phyloP scores from a whole-genome alignment of 345 rosid species.

The Ricinus communis region DNA sequence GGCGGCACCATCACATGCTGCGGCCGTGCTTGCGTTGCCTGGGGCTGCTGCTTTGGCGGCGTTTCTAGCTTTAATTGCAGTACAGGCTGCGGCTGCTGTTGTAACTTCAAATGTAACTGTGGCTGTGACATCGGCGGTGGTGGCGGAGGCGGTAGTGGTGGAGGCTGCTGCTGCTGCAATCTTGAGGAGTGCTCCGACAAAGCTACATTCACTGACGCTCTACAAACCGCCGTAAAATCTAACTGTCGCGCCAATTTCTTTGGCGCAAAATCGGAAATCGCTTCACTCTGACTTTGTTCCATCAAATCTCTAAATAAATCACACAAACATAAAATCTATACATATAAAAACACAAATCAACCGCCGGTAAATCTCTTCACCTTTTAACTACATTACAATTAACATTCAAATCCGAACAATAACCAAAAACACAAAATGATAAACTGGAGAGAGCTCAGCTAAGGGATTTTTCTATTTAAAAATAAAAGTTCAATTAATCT shows the following conservation, averaged over 20 bases:
- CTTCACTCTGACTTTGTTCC: slow-evolving; percentile 47
- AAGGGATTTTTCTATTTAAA: neutral
- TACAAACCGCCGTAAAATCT: slow-evolving; percentile 44
- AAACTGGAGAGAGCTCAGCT: neutral
- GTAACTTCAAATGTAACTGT: slow-evolving; percentile 19
- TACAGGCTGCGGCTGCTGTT: slow-evolving; percentile 1
- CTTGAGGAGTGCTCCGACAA: slow-evolving; percentile 34
- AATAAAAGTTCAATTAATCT: neutral
- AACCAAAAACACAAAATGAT: neutral
- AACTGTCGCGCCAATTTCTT: slow-evolving; percentile 51
- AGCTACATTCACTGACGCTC: slow-evolving; percentile 32
- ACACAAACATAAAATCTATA: too few relatives aligned
- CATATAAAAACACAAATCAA: neutral
- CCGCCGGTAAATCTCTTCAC: neutral
- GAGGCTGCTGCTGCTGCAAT: slow-evolving; percentile 24
- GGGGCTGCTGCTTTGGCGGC: slow-evolving; percentile 17
- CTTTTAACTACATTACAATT: neutral
- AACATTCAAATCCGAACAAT: neutral
- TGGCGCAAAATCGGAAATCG: slow-evolving; percentile 40
- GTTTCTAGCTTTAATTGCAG: slow-evolving; percentile 2
- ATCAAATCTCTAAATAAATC: slow-evolving; percentile 18
- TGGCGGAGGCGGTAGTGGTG: neutral
- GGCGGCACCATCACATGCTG: slow-evolving; percentile 24
- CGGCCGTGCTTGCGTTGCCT: slow-evolving; percentile 23
- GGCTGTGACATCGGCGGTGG: slow-evolving; percentile 14